Base-by-base conservation (phyloP, 2,329 filamentous ascomycete species). In the Hortaea werneckii region DNA sequence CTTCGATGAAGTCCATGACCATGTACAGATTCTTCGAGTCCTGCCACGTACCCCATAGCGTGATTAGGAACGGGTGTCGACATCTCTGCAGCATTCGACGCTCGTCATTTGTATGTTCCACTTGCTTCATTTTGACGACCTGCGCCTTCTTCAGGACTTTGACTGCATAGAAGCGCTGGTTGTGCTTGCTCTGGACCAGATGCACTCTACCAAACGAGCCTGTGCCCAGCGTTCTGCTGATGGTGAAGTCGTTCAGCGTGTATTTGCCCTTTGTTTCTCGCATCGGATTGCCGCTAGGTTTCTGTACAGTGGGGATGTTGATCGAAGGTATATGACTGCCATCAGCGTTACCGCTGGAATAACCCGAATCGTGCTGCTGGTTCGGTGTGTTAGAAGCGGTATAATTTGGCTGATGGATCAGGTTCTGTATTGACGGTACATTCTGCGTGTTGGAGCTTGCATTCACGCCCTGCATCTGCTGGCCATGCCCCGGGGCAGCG, bases 1-100 rank as follows among this genome's bases (percentile, higher is more conserved):
- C 92, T 69, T 98, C 92, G 44, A 98, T 90, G 72, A 98, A 98
- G 67, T 98, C 92, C 92, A 98, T 98, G 60, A 98, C 92, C 92
- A 98, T 98, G 77, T 98, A 98, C 32, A 98, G 73, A 65, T 95
- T 96, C 70, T 82, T 88, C 42, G 82, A 78, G 62, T 98, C 92
- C 65, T 96, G 90, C 67, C 96, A 98, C 7, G 92, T 98, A 48
- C 92, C 92, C 92, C 92, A 98, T 37, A 98, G 75, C 1, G 92
- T 98, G 64, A 98, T 92, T 53, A 98, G 75, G 70, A 98, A 98
- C 9, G 92, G 89, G 68, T 98, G 90, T 67, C 95, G 94, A 65
- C 96, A 92, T 65, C 94, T 85, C 65, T 87, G 86, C 60, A 98
- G 72, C 92, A 98, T 98, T 59, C 79, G 81, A 55, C 92, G 79